These are phyloP conservation scores for Apiospora aurea DNA, from an alignment of 2,329 filamentous ascomycete species.

Conservation along the genomic window DNA sequence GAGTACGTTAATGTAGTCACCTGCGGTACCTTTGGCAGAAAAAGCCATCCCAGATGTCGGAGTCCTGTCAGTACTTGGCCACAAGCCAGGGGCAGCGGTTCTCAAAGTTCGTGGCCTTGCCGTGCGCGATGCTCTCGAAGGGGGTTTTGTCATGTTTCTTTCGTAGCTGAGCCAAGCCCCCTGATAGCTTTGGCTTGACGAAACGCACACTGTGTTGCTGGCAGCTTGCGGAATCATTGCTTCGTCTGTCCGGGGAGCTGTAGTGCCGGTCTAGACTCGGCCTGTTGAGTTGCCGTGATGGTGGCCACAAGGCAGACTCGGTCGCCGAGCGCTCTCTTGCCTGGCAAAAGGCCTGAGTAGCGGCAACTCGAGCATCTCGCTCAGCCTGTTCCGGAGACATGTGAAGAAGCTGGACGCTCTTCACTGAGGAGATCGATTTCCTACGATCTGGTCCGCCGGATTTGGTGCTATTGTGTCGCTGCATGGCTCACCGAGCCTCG, in stretches of 20 bases:
- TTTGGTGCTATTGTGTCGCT: constrained; percentile 57
- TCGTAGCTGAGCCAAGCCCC: not conserved
- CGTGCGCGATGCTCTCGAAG: constrained; percentile 22
- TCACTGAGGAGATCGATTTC: constrained; percentile 61
- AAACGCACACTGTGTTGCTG: constrained; percentile 66
- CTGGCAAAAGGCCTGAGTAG: constrained; percentile 64
- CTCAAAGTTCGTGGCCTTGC: constrained; percentile 21
- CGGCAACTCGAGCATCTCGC: constrained; percentile 68
- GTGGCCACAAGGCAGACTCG: constrained; percentile 45
- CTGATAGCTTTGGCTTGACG: constrained; percentile 37
- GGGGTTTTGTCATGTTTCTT: constrained; percentile 14
- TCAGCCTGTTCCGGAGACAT: constrained; percentile 58
- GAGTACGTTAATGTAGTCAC: constrained; percentile 47
- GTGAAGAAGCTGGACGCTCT: constrained; percentile 54
- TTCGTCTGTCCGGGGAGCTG: constrained; percentile 29
- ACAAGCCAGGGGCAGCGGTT: constrained; percentile 25
- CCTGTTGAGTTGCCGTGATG: constrained; percentile 36
- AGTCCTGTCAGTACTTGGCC: constrained; percentile 28
- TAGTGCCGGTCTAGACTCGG: constrained; percentile 28
- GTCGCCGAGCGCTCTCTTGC: constrained; percentile 52
- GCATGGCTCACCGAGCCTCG: constrained; percentile 46
- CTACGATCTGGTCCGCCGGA: constrained; percentile 55
- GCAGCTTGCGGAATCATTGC: constrained; percentile 40
- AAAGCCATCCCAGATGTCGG: constrained; percentile 38
- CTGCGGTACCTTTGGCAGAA: constrained; percentile 40